Percentiles rank a stretch among this genome's conserved stretches.
These are phyloP conservation scores for Wickerhamomyces sp. DNA, from an alignment of 1,139 yeast species.

Conservation along the genomic window DNA sequence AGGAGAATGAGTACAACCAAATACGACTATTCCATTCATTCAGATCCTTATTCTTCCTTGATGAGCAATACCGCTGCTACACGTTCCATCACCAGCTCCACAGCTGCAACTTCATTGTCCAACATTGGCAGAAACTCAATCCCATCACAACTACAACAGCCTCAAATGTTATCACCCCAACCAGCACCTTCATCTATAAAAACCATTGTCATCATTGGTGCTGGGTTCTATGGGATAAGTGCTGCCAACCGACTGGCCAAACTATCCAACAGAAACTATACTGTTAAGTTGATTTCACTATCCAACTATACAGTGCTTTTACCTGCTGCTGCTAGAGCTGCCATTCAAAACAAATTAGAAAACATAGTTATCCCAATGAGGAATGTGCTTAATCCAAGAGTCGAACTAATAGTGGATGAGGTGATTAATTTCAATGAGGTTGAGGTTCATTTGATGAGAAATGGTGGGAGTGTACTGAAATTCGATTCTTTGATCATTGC, in stretches of 20 bases:
- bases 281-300: slow-evolving; percentile 8
- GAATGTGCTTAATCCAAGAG: slow-evolving; percentile 9
- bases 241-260: slow-evolving; percentile 12
- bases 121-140: no score
- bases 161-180: no score
- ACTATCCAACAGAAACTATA: neutral
- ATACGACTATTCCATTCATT: no score
- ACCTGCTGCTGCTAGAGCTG: slow-evolving; percentile 9
- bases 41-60: no score
- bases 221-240: slow-evolving; percentile 14
- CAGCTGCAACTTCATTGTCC: no score
- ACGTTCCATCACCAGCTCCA: no score
- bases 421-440: neutral
- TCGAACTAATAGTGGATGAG: no score
- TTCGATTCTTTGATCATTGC: slow-evolving; percentile 22
- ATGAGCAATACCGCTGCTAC: no score
- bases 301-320: slow-evolving; percentile 9
- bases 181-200: neutral
- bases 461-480: slow-evolving; percentile 1
- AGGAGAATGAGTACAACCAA: no score
- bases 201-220: slow-evolving; percentile 14
- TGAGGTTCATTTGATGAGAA: neutral
- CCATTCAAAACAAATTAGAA: slow-evolving; percentile 13
- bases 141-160: no score
- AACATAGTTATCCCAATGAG: slow-evolving; percentile 12